Base-by-base conservation (phyloP, 148 eudicot genomes). In the Camellia sinensis region DNA sequence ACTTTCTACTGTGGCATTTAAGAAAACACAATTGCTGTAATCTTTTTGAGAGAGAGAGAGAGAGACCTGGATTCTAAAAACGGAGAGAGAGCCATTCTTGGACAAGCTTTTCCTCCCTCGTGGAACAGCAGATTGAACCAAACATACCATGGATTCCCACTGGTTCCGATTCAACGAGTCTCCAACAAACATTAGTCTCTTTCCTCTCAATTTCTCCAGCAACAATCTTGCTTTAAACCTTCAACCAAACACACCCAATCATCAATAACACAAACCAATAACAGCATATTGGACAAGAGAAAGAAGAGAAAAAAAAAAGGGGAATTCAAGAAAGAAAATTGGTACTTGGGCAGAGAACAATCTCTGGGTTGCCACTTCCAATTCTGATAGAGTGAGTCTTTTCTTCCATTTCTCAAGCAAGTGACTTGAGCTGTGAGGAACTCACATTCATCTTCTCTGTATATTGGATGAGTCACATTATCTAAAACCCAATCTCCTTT, bases 291-390 rank as follows among this genome's bases (percentile, higher is more conserved):
- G 37, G 37, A 29, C 37, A 29, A 29, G 37, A 29, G 37, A 29
- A 29, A 29, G 37, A 29, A 29, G 37, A 29, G 37, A 7, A 48
- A 48, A 48, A 46, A 48, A 48, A 48, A 48, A 5, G 2, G 2
- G 8, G 15, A 2, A 3, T 50, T 54, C 29, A 10, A 75, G 83
- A 46, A 7, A 19, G 6, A 48, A 77, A 56, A 18, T 14, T 69
- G 82, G 83, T 91, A 95, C 97, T 85, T 93, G 80, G 97, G 99
- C 72, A 96, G 79, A 75, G 86, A 83, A 67, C 98, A 96, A 76
- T 92, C 98, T 81, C 82, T 93, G 12, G 99, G 99, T 80, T 96
- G 99, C 99, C 99, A 96, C 80, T 82, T 93, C 99, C 99, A 96
- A 56, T 88, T 86, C 82, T 93, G 98, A 43, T 88, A 93, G 61